A percentile compares a stretch with the other conserved stretches of the same genome.
Conservation (phyloP, 2,329 filamentous ascomycete species). For the Penicillium sp. region DNA sequence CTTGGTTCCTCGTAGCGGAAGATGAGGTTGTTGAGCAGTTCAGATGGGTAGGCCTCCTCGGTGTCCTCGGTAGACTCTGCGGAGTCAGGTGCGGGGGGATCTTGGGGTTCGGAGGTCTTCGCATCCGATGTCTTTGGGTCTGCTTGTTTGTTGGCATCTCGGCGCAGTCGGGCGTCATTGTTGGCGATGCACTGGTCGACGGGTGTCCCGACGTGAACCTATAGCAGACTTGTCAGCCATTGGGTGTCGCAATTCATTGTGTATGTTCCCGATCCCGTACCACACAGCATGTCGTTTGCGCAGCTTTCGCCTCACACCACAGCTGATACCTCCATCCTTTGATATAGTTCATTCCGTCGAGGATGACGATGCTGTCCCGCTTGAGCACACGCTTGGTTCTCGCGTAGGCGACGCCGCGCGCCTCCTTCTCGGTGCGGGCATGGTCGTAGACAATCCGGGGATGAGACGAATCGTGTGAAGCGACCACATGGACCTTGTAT, state of each 20-base stretch:
- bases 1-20: slow-evolving; percentile 68
- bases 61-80: slow-evolving; percentile 6
- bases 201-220: slow-evolving; percentile 59
- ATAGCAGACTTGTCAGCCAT: slow-evolving; percentile 2
- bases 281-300: slow-evolving; percentile 61
- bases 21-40: slow-evolving; percentile 62
- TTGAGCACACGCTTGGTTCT: slow-evolving; percentile 59
- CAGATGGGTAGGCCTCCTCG: slow-evolving; percentile 50
- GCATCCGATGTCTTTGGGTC: neutral
- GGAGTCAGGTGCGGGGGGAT: neutral
- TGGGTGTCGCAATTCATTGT: neutral
- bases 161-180: slow-evolving; percentile 45
- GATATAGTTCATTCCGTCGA: slow-evolving; percentile 66
- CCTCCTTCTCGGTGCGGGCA: slow-evolving; percentile 61
- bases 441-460: slow-evolving; percentile 56
- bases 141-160: slow-evolving; percentile 10
- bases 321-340: slow-evolving; percentile 67
- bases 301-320: slow-evolving; percentile 65
- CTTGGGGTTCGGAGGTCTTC: neutral
- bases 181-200: slow-evolving; percentile 55
- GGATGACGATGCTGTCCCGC: slow-evolving; percentile 59
- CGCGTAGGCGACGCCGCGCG: slow-evolving; percentile 59
- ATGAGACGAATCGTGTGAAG: slow-evolving; percentile 41
- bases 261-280: slow-evolving; percentile 40
- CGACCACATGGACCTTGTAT: slow-evolving; percentile 42